Percentiles rank a stretch among this genome's conserved stretches.
These are phyloP conservation scores for Saprolegnia parasitica DNA, from an alignment of 352 stramenopile species.

Conservation along the genomic window DNA sequence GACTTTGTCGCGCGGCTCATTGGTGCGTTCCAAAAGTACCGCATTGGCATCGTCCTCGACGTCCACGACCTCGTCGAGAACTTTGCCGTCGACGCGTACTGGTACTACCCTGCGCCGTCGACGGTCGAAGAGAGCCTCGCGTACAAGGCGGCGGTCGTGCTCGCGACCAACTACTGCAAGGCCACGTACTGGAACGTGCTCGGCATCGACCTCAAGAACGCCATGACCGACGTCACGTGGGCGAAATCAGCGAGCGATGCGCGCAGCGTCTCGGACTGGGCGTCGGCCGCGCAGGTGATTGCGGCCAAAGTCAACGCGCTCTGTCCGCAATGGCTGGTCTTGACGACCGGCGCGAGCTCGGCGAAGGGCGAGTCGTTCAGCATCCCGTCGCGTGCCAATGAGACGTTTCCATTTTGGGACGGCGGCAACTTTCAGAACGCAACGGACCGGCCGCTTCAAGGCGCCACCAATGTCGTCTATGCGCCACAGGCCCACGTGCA, in stretches of 20 bases:
- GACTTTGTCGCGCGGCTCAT: slow-evolving; percentile 54
- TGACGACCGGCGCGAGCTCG: slow-evolving; percentile 9
- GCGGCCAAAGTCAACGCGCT: slow-evolving; percentile 26
- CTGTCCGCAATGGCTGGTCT: slow-evolving; percentile 27
- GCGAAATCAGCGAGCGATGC: slow-evolving; percentile 31
- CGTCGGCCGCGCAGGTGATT: slow-evolving; percentile 14
- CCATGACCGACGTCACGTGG: slow-evolving; percentile 44
- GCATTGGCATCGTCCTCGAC: slow-evolving; percentile 54
- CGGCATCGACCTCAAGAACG: slow-evolving; percentile 64
- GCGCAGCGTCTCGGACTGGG: slow-evolving; percentile 19
- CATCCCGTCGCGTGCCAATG: not conserved
- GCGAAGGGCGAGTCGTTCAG: not conserved
- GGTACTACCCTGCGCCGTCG: slow-evolving; percentile 56
- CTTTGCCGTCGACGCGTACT: slow-evolving; percentile 47
- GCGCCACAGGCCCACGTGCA: slow-evolving; percentile 14
- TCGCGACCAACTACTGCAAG: slow-evolving; percentile 27
- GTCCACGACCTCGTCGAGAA: slow-evolving; percentile 53
- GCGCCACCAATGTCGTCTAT: slow-evolving; percentile 23
- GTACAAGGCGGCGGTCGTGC: slow-evolving; percentile 38
- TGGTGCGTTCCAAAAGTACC: slow-evolving; percentile 46
- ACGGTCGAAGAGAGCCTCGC: slow-evolving; percentile 42
- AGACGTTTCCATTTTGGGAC: not conserved
- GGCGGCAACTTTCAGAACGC: slow-evolving; percentile 24
- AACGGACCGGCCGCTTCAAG: slow-evolving; percentile 2
- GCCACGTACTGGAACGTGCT: slow-evolving; percentile 53